Conservation (phyloP, 2,329 filamentous ascomycete genomes). For the Paecilomyces niveus region DNA sequence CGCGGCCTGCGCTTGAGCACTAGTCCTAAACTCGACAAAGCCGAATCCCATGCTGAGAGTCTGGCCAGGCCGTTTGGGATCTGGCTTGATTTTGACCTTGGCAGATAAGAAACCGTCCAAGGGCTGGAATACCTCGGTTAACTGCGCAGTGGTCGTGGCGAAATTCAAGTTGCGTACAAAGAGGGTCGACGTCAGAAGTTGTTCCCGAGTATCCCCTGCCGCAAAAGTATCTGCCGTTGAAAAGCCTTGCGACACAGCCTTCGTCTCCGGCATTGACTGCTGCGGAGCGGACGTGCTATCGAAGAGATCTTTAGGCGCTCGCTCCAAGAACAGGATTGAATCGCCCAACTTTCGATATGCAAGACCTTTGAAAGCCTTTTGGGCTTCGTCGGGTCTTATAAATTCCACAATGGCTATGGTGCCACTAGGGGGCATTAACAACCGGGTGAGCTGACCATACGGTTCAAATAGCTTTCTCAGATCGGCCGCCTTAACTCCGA, state of each 20-base stretch:
- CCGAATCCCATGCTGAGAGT: conserved; percentile 95
- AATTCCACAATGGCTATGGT: conserved; percentile 94
- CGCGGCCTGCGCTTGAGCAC: conserved; percentile 71
- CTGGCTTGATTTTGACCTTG: conserved; percentile 83
- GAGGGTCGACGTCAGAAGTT: conserved; percentile 65
- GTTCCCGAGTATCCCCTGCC: conserved; percentile 29
- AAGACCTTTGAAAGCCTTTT: conserved; percentile 73
- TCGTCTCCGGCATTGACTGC: conserved; percentile 20
- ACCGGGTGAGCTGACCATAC: conserved; percentile 70
- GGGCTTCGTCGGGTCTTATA: conserved; percentile 67
- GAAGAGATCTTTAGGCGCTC: conserved; percentile 80
- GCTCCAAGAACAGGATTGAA: conserved; percentile 86
- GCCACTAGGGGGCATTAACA: conserved; percentile 86
- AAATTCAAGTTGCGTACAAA: conserved; percentile 96
- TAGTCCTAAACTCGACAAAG: conserved; percentile 80
- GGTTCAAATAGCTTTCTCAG: conserved; percentile 75
- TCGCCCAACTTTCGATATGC: conserved; percentile 89
- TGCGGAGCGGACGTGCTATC: conserved; percentile 28
- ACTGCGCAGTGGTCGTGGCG: conserved; percentile 66
- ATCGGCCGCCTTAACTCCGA: conserved; percentile 71
- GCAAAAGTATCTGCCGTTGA: conserved; percentile 36
- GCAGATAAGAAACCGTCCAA: conserved; percentile 85
- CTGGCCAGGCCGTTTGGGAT: conserved; percentile 84
- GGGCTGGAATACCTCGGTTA: conserved; percentile 70
- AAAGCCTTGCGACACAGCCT: conserved; percentile 32